These are phyloP conservation scores for Calonectria honghensis DNA, from an alignment of 2,329 filamentous ascomycete genomes.

Conservation along the genomic window DNA sequence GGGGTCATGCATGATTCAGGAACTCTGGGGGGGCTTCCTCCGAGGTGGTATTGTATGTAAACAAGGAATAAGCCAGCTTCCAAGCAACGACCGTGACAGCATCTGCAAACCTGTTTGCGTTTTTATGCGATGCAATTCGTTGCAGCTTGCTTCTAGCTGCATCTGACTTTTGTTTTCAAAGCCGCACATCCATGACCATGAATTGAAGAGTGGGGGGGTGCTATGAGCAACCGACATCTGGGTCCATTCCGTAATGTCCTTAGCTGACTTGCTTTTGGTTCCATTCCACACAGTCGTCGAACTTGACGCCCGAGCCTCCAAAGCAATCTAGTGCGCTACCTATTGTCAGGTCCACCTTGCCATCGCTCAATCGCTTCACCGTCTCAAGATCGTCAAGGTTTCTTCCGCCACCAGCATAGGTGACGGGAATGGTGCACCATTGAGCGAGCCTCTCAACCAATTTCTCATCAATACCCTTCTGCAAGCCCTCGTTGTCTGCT, in stretches of 20 bases:
- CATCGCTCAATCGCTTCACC: constrained; percentile 85
- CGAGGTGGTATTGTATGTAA: constrained; percentile 32
- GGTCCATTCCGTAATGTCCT: constrained; percentile 17
- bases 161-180: constrained; percentile 34
- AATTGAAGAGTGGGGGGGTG: constrained; percentile 13
- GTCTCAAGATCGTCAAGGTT: constrained; percentile 87
- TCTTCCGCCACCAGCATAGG: constrained; percentile 95
- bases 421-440: constrained; percentile 95
- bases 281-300: constrained; percentile 93
- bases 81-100: constrained; percentile 8
- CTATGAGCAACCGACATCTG: constrained; percentile 32
- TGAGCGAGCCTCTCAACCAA: constrained; percentile 84
- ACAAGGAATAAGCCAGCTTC: constrained; percentile 26
- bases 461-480: constrained; percentile 91
- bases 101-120: constrained; percentile 31
- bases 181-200: constrained; percentile 30
- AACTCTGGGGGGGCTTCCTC: constrained; percentile 30
- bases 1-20: constrained; percentile 38
- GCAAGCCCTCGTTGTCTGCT: constrained; percentile 95
- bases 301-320: constrained; percentile 88
- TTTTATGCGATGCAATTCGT: constrained; percentile 43
- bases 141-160: constrained; percentile 39
- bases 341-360: constrained; percentile 94
- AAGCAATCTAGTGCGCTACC: constrained; percentile 98
- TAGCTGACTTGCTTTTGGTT: constrained; percentile 72